Evolutionary conservation across 2,329 filamentous ascomycete genomes (phyloP), one percentile per base, ranked within the genome.

Genomic region (Thyridium curvatum): DNA sequence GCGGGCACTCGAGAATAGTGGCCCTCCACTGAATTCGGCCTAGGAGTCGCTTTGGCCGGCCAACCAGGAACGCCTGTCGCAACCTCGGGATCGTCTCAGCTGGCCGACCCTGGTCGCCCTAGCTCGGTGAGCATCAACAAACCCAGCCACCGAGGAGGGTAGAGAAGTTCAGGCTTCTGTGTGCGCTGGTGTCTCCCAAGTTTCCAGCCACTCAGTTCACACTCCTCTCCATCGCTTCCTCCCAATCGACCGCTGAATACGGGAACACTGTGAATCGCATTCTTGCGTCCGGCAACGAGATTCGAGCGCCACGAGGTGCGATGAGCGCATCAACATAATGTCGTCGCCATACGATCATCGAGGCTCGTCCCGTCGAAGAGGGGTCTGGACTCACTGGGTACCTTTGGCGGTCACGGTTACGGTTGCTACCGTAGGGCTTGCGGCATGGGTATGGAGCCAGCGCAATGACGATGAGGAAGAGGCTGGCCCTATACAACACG

Each of bases 381-480:
- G 74, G 58, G 74, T 79, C 49, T 77, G 86, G 65, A 77, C 82
- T 55, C 91, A 94, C 66, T 96, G 90, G 87, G 78, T 95, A 43
- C 91, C 91, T 46, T 74, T 97, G 41, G 83, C 82, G 48, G 65
- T 95, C 47, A 96, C 90, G 36, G 80, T 94, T 42, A 90, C 88
- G 34, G 79, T 94, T 50, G 91, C 91, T 44, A 88, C 90, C 16
- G 82, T 86, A 40, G 89, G 90, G 28, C 66, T 94, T 35, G 90
- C 83, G 38, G 88, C 88, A 41, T 97, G 91, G 91, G 79, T 90
- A 44, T 95, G 89, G 89, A 94, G 85, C 60, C 89, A 94, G 65
- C 83, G 87, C 53, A 79, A 74, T 54, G 82, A 86, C 48, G 77
- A 82, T 42, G 82, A 87, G 38, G 82, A 89, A 18, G 75, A 80